A percentile compares a stretch with the other conserved stretches of the same genome.
Evolutionary conservation across 1,284 basidiomycete genomes (phyloP).

Genomic region (Irpex sp.): DNA sequence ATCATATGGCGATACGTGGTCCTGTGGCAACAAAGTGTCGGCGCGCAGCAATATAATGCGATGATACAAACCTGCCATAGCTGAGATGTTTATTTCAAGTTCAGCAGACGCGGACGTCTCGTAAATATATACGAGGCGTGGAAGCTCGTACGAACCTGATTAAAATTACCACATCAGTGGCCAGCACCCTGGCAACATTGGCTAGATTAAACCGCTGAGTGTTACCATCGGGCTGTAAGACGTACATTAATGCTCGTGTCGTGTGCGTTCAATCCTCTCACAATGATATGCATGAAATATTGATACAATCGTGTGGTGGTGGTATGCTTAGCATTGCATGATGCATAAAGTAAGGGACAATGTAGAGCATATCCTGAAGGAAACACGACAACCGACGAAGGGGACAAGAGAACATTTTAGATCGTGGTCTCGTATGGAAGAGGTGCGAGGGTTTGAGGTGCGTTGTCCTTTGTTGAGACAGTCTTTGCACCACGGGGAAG

Average conservation of each 20-base stretch:
- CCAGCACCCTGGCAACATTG: too few species aligned
- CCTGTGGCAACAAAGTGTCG: too few species aligned
- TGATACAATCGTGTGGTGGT: conserved; percentile 25
- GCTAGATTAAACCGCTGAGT: too few species aligned
- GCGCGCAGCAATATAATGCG: too few species aligned
- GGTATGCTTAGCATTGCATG: conserved; percentile 29
- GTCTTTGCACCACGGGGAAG: conserved; percentile 81
- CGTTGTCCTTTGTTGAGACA: conserved; percentile 77
- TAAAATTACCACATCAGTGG: too few species aligned
- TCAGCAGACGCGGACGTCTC: too few species aligned
- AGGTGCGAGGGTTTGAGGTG: conserved; percentile 91
- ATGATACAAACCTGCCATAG: too few species aligned
- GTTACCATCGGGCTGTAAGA: background rate
- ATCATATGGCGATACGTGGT: too few species aligned
- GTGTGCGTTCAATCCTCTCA: background rate
- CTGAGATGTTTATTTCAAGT: too few species aligned
- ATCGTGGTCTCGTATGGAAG: conserved; percentile 88
- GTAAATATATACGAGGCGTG: too few species aligned
- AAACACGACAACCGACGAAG: conserved; percentile 10
- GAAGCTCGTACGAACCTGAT: too few species aligned
- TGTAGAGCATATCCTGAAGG: conserved; percentile 27
- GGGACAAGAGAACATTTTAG: conserved; percentile 34
- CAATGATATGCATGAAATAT: background rate
- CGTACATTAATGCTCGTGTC: background rate
- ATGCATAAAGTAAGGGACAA: conserved; percentile 26